These are phyloP conservation scores for Ambrosia trifida DNA, from an alignment of 129 eudicot species.

Conservation along the genomic window DNA sequence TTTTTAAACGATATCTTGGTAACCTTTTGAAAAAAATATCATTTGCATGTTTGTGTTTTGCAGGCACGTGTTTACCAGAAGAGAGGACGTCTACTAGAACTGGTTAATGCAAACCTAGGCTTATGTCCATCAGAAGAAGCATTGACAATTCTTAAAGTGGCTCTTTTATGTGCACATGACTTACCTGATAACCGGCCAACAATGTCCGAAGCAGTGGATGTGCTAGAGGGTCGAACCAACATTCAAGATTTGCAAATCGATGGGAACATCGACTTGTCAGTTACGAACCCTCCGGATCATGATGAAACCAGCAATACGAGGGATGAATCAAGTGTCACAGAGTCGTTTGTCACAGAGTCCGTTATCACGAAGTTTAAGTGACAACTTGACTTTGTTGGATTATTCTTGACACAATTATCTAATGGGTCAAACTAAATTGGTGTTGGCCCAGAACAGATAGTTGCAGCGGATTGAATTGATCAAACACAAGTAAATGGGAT, in stretches of 20 bases:
- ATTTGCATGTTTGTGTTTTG: background rate
- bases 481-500: too few relatives aligned
- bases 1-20: too few relatives aligned
- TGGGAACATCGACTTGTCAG: too few relatives aligned
- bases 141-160: constrained; percentile 53
- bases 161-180: constrained; percentile 70
- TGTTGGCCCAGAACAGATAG: too few relatives aligned
- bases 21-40: too few relatives aligned
- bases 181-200: constrained; percentile 68
- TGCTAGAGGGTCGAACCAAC: constrained; percentile 70
- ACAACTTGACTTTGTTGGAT: too few relatives aligned
- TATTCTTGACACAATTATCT: too few relatives aligned
- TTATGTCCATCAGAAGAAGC: constrained; percentile 70
- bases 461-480: too few relatives aligned
- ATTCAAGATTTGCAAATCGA: constrained; percentile 64
- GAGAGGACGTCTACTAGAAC: constrained; percentile 54
- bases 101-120: constrained; percentile 81
- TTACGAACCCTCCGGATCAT: constrained; percentile 53
- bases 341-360: background rate
- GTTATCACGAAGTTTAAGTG: too few relatives aligned
- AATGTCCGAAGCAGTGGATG: constrained; percentile 75
- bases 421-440: too few relatives aligned
- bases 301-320: constrained; percentile 38
- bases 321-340: constrained; percentile 21
- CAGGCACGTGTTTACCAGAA: constrained; percentile 75